Evolutionary conservation across 1,284 basidiomycete genomes (phyloP).

Genomic region (Mycosarcoma maydis): DNA sequence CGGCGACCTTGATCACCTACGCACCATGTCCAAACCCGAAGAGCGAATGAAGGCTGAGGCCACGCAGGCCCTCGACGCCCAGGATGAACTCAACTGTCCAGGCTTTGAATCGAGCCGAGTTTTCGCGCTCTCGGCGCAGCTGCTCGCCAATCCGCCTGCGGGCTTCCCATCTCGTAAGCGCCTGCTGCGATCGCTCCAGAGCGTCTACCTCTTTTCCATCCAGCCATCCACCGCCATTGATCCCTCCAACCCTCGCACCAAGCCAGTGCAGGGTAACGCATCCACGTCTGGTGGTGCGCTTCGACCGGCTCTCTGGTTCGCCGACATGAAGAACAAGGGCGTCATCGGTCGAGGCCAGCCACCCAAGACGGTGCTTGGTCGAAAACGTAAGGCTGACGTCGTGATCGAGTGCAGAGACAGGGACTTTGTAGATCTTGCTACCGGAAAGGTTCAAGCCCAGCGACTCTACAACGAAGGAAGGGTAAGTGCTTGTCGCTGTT

Average conservation of each 20-base stretch:
- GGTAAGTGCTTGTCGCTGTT: conserved; percentile 36
- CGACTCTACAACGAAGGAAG: conserved; percentile 53
- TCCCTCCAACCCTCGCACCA: conserved; percentile 56
- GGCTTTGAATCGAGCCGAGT: conserved; percentile 60
- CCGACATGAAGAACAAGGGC: conserved; percentile 48
- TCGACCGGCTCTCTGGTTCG: conserved; percentile 56
- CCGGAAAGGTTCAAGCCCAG: conserved; percentile 56
- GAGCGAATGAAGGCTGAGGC: conserved; percentile 50
- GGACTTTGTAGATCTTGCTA: conserved; percentile 61
- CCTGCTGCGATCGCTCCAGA: conserved; percentile 52
- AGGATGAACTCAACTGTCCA: conserved; percentile 49
- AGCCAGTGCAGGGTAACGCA: conserved; percentile 36
- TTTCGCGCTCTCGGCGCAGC: conserved; percentile 57
- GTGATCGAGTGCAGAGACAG: conserved; percentile 61
- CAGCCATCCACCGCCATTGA: conserved; percentile 54
- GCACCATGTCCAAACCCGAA: conserved; percentile 24
- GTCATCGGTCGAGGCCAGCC: conserved; percentile 57
- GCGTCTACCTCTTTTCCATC: conserved; percentile 62
- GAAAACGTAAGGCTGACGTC: conserved; percentile 59
- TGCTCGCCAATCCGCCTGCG: conserved; percentile 48
- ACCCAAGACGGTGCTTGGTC: conserved; percentile 52
- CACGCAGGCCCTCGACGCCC: conserved; percentile 44
- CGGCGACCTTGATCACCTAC: no score
- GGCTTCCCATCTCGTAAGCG: conserved; percentile 51
- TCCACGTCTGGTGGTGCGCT: conserved; percentile 56